Evolutionary conservation across 2,329 filamentous ascomycete genomes (phyloP).

Genomic region (Beauveria medogensis): DNA sequence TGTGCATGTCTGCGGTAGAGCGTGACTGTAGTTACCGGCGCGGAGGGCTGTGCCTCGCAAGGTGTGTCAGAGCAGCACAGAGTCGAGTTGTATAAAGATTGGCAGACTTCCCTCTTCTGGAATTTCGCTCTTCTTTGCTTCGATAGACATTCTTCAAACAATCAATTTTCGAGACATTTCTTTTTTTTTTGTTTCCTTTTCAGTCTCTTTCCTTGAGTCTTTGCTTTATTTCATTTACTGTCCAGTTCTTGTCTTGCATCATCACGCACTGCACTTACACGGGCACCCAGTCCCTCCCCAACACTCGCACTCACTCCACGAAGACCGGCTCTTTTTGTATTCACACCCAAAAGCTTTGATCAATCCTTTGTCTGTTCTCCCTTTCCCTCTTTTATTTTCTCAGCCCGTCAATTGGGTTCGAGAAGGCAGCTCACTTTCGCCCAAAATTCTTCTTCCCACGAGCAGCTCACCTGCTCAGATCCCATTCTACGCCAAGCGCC

Average conservation of each 20-base stretch:
- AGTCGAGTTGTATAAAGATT: conserved; percentile 1
- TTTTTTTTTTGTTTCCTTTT: conserved; percentile 17
- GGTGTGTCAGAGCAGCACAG: neutral
- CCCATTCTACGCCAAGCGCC: conserved; percentile 34
- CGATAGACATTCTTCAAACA: neutral
- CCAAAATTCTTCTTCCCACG: conserved; percentile 28
- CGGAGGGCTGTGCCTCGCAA: neutral
- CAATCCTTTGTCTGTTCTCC: neutral
- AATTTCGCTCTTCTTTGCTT: neutral
- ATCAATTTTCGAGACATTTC: conserved; percentile 8
- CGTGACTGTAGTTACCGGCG: neutral
- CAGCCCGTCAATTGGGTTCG: neutral
- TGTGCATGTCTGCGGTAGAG: neutral
- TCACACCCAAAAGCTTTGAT: neutral
- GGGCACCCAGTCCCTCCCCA: neutral
- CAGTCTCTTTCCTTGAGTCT: conserved; percentile 19
- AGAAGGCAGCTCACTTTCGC: conserved; percentile 4
- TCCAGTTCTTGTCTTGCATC: neutral
- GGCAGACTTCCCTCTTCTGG: neutral
- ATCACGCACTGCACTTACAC: neutral
- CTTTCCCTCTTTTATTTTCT: neutral
- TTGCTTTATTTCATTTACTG: conserved; percentile 18
- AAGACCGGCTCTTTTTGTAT: neutral
- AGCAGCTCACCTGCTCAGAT: conserved; percentile 22
- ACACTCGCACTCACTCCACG: neutral